A percentile compares a stretch with the other conserved stretches of the same genome.
phyloP scores from a whole-genome alignment of 345 rosid genomes.

The Euphorbia tirucalli region DNA sequence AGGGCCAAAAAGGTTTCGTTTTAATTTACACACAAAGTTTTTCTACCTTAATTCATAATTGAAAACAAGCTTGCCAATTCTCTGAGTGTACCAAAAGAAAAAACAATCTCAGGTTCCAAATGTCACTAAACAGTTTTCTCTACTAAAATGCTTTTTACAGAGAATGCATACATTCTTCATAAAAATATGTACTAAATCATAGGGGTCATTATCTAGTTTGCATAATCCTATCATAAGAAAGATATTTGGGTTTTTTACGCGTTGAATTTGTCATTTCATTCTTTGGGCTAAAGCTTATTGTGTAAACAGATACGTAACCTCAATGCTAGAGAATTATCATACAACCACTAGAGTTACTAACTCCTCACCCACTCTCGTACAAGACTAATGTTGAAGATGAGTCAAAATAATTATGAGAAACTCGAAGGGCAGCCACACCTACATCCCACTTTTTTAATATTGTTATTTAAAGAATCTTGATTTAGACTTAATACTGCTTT shows the following conservation, averaged over 20 bases:
- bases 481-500: background rate
- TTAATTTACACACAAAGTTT: background rate
- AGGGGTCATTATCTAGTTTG: background rate
- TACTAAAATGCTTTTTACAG: background rate
- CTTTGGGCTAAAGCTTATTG: too few relatives aligned
- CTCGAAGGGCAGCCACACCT: too few relatives aligned
- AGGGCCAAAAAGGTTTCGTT: background rate
- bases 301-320: too few relatives aligned
- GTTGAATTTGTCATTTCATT: too few relatives aligned
- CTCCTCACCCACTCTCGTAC: too few relatives aligned
- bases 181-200: background rate
- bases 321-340: too few relatives aligned
- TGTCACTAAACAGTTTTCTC: background rate
- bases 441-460: background rate
- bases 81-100: background rate
- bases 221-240: background rate
- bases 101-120: background rate
- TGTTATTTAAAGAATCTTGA: background rate
- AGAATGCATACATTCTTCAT: background rate
- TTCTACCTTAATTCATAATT: background rate
- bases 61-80: background rate
- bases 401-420: too few relatives aligned
- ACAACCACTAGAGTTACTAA: too few relatives aligned
- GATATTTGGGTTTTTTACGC: background rate
- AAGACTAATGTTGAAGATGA: too few relatives aligned